phyloP scores from a whole-genome alignment of 176 grass and related monocot genomes.

The Carex cristatella region DNA sequence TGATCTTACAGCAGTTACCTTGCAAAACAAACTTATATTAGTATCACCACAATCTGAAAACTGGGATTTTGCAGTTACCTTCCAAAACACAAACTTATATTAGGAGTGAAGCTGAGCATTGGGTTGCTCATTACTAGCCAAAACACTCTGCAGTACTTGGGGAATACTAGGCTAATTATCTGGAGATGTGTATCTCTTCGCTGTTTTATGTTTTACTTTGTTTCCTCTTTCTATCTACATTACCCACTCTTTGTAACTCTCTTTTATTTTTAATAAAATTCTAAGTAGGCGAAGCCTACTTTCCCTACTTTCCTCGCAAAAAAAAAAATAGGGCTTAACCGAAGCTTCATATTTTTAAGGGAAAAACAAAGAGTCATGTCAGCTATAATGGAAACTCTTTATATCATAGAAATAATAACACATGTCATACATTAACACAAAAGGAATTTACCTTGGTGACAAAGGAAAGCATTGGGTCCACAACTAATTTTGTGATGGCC shows the following conservation, averaged over 20 bases:
- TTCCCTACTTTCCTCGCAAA: too few species aligned
- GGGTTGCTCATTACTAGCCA: too few species aligned
- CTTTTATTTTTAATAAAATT: too few species aligned
- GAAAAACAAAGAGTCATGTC: neutral
- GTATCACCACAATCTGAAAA: neutral
- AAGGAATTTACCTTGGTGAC: slow-evolving; percentile 73
- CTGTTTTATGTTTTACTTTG: too few species aligned
- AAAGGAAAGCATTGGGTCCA: slow-evolving; percentile 96
- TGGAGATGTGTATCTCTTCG: too few species aligned
- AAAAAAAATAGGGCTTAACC: too few species aligned
- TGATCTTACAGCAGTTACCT: slow-evolving; percentile 93
- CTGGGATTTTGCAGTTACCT: slow-evolving; percentile 54
- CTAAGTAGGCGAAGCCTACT: too few species aligned
- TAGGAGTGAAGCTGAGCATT: too few species aligned
- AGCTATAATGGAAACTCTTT: neutral
- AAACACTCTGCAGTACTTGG: too few species aligned
- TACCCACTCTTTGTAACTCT: too few species aligned
- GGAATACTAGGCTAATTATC: too few species aligned
- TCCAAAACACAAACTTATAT: slow-evolving; percentile 15
- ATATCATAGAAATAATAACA: neutral
- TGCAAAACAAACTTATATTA: slow-evolving; percentile 20
- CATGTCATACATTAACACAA: neutral
- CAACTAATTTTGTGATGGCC: slow-evolving; percentile 91
- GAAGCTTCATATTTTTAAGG: neutral
- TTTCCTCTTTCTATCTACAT: too few species aligned